phyloP scores from a whole-genome alignment of 2,329 filamentous ascomycete genomes.

The Botrytis pseudocinerea region DNA sequence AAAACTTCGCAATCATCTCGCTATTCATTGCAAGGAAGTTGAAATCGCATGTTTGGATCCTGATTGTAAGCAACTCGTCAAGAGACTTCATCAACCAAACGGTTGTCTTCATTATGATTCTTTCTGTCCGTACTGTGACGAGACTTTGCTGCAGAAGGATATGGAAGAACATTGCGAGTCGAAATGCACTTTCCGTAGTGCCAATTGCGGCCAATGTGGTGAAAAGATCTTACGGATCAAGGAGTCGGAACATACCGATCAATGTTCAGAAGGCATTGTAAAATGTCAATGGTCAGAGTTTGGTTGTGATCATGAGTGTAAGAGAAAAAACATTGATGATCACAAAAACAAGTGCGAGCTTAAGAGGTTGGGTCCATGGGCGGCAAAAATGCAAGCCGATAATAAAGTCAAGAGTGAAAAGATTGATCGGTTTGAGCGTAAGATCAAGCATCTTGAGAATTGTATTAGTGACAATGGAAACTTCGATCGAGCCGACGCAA shows the following conservation, averaged over 20 bases:
- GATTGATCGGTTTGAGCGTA: constrained; percentile 47
- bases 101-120: constrained; percentile 56
- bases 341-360: constrained; percentile 55
- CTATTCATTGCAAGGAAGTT: constrained; percentile 57
- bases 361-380: constrained; percentile 53
- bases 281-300: constrained; percentile 51
- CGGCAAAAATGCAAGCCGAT: constrained; percentile 49
- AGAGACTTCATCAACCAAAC: constrained; percentile 51
- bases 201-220: constrained; percentile 36
- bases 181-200: constrained; percentile 47
- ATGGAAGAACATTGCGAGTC: constrained; percentile 50
- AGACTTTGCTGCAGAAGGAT: constrained; percentile 47
- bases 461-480: constrained; percentile 36
- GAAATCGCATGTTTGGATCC: constrained; percentile 53
- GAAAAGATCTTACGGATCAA: constrained; percentile 35
- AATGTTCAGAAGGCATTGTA: constrained; percentile 48
- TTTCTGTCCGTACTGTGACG: constrained; percentile 56
- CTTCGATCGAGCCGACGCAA: constrained; percentile 32
- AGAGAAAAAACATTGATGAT: constrained; percentile 45
- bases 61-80: constrained; percentile 53
- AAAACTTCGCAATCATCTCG: constrained; percentile 56
- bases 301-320: constrained; percentile 49
- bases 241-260: constrained; percentile 41
- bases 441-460: constrained; percentile 48
- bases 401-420: constrained; percentile 44